These are phyloP conservation scores for Xylaria palmicola DNA, from an alignment of 495 filamentous ascomycete genomes.

Conservation along the genomic window DNA sequence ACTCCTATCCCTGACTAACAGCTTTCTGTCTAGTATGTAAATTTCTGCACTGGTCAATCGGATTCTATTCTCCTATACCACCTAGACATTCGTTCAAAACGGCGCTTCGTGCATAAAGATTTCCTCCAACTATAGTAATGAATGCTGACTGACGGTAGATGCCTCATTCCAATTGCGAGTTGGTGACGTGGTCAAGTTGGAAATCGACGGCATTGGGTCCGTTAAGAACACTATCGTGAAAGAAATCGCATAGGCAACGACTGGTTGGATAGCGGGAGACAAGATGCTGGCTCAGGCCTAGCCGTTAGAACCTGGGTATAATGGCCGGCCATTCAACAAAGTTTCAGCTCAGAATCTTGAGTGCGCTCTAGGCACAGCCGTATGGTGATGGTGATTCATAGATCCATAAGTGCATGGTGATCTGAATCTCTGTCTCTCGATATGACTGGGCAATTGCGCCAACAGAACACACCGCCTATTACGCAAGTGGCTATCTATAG, in stretches of 20 bases:
- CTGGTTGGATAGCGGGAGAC: too few species aligned
- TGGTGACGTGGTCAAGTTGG: slow-evolving; percentile 15
- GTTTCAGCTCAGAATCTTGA: too few species aligned
- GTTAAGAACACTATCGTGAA: slow-evolving; percentile 15
- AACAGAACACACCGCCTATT: too few species aligned
- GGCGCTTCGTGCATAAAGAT: background rate
- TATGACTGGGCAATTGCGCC: too few species aligned
- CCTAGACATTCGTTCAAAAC: background rate
- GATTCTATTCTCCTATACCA: background rate
- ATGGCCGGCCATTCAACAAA: too few species aligned
- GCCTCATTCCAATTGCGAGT: slow-evolving; percentile 9
- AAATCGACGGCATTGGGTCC: slow-evolving; percentile 17
- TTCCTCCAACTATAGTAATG: background rate
- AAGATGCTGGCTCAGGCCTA: too few species aligned
- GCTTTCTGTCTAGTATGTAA: slow-evolving; percentile 3
- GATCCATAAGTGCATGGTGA: too few species aligned
- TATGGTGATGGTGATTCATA: too few species aligned
- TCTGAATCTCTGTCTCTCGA: too few species aligned
- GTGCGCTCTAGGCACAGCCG: too few species aligned
- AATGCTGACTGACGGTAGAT: background rate
- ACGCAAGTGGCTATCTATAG: too few species aligned
- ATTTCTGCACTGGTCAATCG: background rate
- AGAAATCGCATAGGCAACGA: background rate
- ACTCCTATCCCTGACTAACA: background rate
- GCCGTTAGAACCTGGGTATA: too few species aligned